These are phyloP conservation scores for Epichloe hybrida DNA, from an alignment of 2,329 filamentous ascomycete genomes.

Conservation along the genomic window DNA sequence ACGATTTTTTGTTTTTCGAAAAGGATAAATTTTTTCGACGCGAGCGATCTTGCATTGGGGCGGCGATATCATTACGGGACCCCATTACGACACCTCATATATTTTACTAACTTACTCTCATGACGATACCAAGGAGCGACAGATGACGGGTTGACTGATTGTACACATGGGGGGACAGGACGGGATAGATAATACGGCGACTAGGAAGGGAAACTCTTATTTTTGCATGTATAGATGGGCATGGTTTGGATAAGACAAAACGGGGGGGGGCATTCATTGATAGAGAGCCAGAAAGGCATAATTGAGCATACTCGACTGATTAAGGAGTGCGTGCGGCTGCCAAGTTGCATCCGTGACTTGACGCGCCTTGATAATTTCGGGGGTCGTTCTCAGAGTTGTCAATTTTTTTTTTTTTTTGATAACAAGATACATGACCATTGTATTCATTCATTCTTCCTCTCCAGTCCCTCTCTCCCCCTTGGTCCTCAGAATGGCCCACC, in stretches of 20 bases:
- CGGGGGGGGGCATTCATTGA: neutral
- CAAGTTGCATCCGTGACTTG: too few species aligned
- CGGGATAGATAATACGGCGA: neutral
- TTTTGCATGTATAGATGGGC: neutral
- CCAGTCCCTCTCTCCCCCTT: neutral
- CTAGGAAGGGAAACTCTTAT: neutral
- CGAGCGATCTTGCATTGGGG: constrained; percentile 5
- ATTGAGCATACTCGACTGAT: neutral
- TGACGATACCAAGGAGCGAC: constrained; percentile 2
- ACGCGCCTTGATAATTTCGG: too few species aligned
- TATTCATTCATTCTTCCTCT: too few species aligned
- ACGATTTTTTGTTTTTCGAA: neutral
- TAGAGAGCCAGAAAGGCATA: constrained; percentile 1
- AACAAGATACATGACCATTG: too few species aligned
- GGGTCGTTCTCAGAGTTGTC: too few species aligned
- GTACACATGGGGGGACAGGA: neutral
- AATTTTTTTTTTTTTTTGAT: too few species aligned
- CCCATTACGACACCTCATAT: neutral
- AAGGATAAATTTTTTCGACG: neutral
- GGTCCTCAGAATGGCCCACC: constrained; percentile 63
- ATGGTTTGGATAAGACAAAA: constrained; percentile 1
- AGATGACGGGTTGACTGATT: neutral
- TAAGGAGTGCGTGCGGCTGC: neutral
- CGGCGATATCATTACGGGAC: neutral
- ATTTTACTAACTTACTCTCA: neutral